Evolutionary conservation across 164 flowering plant species (phyloP).

Genomic region (Annona squamosa): DNA sequence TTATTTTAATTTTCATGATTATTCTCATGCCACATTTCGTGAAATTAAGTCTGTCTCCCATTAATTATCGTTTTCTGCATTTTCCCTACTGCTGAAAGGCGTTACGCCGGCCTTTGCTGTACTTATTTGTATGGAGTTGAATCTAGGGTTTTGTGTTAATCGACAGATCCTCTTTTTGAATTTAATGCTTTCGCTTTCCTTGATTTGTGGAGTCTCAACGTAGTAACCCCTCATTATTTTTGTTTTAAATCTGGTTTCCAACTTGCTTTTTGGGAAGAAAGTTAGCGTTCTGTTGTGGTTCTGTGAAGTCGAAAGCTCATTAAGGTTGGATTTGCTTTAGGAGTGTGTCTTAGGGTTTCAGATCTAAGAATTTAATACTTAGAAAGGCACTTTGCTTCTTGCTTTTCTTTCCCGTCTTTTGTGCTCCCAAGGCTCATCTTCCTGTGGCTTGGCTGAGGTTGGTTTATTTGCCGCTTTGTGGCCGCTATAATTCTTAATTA

Average conservation of each 20-base stretch:
- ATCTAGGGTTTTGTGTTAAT: neutral
- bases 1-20: too few relatives aligned
- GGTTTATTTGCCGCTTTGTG: neutral
- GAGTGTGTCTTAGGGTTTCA: neutral
- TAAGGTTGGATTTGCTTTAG: neutral
- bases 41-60: neutral
- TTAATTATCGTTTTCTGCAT: neutral
- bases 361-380: neutral
- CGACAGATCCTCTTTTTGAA: conserved; percentile 1
- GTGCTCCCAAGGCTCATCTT: neutral
- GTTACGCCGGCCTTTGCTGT: conserved; percentile 1
- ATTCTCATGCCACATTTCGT: neutral
- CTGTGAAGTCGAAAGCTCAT: neutral
- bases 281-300: neutral
- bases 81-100: neutral
- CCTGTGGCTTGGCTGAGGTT: neutral
- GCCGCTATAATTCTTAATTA: neutral
- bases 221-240: neutral
- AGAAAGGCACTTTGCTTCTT: neutral
- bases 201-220: neutral
- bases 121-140: neutral
- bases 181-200: neutral
- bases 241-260: neutral
- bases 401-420: neutral
- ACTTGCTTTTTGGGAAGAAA: neutral